phyloP scores from a whole-genome alignment of 305 asterid genomes.

The Ajuga reptans region DNA sequence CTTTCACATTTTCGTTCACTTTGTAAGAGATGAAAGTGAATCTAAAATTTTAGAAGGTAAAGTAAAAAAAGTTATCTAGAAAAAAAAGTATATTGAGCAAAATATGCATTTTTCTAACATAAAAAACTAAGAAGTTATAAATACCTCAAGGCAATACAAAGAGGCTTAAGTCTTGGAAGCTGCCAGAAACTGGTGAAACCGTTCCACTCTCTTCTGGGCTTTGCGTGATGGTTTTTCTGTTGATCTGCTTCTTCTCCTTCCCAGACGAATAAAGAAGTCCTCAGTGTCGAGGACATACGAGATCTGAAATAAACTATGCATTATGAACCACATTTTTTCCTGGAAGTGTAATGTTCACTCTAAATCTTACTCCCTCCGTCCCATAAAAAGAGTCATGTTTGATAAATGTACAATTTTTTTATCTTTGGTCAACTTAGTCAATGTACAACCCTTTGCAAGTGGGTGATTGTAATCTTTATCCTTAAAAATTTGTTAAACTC shows the following conservation, averaged over 20 bases:
- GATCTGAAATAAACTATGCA: slow-evolving; percentile 24
- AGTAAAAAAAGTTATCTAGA: too few relatives aligned
- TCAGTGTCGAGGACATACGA: slow-evolving; percentile 43
- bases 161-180: slow-evolving; percentile 20
- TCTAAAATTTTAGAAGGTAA: too few relatives aligned
- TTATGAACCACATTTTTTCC: neutral
- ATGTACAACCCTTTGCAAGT: too few relatives aligned
- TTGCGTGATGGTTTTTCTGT: slow-evolving; percentile 20
- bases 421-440: too few relatives aligned
- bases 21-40: too few relatives aligned
- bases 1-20: too few relatives aligned
- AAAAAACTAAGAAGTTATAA: neutral
- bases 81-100: neutral
- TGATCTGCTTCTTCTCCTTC: slow-evolving; percentile 20
- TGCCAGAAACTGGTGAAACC: slow-evolving; percentile 26
- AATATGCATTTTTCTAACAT: neutral
- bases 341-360: neutral
- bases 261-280: slow-evolving; percentile 39
- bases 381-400: too few relatives aligned
- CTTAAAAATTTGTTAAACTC: too few relatives aligned
- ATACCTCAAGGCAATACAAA: slow-evolving; percentile 18
- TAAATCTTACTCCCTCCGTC: too few relatives aligned
- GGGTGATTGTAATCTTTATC: too few relatives aligned
- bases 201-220: slow-evolving; percentile 27
- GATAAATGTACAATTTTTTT: too few relatives aligned